phyloP scores from a whole-genome alignment of 345 rosid species.

The Noccaea caerulescens region DNA sequence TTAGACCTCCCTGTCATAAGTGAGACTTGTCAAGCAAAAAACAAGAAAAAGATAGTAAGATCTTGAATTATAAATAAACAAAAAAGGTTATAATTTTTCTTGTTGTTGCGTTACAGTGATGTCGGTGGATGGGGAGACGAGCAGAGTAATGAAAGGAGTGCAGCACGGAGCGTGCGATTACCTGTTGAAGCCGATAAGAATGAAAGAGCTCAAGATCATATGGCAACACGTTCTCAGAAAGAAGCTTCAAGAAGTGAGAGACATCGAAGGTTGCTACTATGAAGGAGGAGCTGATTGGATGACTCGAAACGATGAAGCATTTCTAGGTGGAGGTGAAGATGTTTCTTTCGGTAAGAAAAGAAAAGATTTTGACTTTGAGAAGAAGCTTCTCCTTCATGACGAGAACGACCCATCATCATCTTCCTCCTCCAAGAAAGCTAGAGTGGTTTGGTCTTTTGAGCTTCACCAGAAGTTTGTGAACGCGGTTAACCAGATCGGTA shows the following conservation, averaged over 20 bases:
- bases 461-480: constrained; percentile 97
- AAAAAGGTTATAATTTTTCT: background rate
- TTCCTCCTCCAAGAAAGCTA: constrained; percentile 71
- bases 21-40: constrained; percentile 43
- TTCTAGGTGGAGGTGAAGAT: constrained; percentile 66
- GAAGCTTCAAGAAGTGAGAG: constrained; percentile 79
- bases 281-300: constrained; percentile 64
- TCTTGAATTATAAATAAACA: background rate
- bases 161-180: constrained; percentile 98
- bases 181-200: constrained; percentile 91
- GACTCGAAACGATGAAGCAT: constrained; percentile 56
- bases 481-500: constrained; percentile 92
- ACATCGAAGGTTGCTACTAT: constrained; percentile 53
- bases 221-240: constrained; percentile 97
- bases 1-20: constrained; percentile 97
- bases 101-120: constrained; percentile 63
- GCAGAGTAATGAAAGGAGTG: constrained; percentile 91
- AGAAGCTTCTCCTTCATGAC: constrained; percentile 64
- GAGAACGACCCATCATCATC: constrained; percentile 50
- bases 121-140: constrained; percentile 97
- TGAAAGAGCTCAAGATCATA: constrained; percentile 96
- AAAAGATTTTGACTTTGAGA: constrained; percentile 68
- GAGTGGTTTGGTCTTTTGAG: constrained; percentile 92
- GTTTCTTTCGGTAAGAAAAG: constrained; percentile 55
- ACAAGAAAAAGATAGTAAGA: background rate